Evolutionary conservation across 1,284 basidiomycete genomes (phyloP).

Genomic region (Cutaneotrichosporon sp.): DNA sequence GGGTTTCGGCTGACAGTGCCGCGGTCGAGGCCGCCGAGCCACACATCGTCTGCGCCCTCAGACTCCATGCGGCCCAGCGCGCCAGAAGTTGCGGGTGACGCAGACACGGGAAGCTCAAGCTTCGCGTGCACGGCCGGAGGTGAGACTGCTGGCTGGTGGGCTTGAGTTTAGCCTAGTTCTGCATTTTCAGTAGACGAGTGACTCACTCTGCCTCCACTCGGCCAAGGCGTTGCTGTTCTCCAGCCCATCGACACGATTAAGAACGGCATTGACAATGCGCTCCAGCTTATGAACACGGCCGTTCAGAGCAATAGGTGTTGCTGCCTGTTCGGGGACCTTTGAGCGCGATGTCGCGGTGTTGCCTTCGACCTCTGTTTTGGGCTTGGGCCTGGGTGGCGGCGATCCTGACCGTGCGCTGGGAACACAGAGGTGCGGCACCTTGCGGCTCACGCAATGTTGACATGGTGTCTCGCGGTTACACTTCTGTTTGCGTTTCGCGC

Average conservation of each 20-base stretch:
- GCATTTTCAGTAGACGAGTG: background rate
- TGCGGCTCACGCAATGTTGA: slow-evolving; percentile 45
- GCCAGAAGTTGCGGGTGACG: background rate
- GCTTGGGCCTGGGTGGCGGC: slow-evolving; percentile 13
- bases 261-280: slow-evolving; percentile 43
- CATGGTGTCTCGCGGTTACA: slow-evolving; percentile 51
- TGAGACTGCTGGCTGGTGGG: background rate
- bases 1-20: slow-evolving; percentile 40
- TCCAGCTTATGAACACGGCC: slow-evolving; percentile 32
- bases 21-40: slow-evolving; percentile 32
- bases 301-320: background rate
- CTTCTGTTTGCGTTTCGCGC: slow-evolving; percentile 49
- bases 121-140: slow-evolving; percentile 29
- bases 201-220: slow-evolving; percentile 47
- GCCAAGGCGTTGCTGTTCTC: slow-evolving; percentile 37
- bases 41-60: slow-evolving; percentile 20
- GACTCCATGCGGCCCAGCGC: background rate
- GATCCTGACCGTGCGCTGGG: slow-evolving; percentile 22
- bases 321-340: background rate
- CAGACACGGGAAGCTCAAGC: background rate
- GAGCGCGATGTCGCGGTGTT: background rate
- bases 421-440: slow-evolving; percentile 46
- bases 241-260: slow-evolving; percentile 39
- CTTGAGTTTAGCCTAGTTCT: background rate
- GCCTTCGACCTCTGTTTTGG: slow-evolving; percentile 10